A percentile compares a stretch with the other conserved stretches of the same genome.
Conservation (phyloP, 2,329 filamentous ascomycete genomes). For the Cytospora paraplurivora region DNA sequence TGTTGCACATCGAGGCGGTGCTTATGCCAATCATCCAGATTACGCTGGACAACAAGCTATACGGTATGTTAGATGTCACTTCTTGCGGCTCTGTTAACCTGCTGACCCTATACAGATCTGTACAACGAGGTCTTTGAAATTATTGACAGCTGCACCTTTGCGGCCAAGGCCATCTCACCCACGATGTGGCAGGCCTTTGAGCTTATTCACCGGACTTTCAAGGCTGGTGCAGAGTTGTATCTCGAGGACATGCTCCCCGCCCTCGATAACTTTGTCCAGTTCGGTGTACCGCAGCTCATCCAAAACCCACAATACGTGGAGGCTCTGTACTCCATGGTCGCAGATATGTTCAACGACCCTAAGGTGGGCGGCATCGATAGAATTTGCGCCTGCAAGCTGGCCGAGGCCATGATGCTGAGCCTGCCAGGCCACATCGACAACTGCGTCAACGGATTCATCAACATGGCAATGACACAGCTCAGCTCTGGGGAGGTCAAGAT, state of each 20-base stretch:
- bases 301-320: slow-evolving; percentile 85
- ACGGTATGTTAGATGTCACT: slow-evolving; percentile 57
- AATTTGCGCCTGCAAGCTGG: slow-evolving; percentile 94
- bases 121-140: slow-evolving; percentile 99
- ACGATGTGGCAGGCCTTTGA: slow-evolving; percentile 99
- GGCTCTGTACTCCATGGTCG: slow-evolving; percentile 90
- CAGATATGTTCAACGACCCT: slow-evolving; percentile 89
- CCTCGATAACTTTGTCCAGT: slow-evolving; percentile 96
- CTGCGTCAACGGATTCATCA: slow-evolving; percentile 85
- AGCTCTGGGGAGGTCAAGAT: slow-evolving; percentile 76
- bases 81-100: neutral
- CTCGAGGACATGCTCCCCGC: slow-evolving; percentile 98
- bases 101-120: slow-evolving; percentile 59
- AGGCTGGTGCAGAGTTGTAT: slow-evolving; percentile 94
- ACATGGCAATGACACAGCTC: slow-evolving; percentile 83
- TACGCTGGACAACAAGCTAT: slow-evolving; percentile 96
- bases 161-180: slow-evolving; percentile 89
- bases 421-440: slow-evolving; percentile 85
- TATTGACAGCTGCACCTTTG: slow-evolving; percentile 98
- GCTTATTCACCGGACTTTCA: slow-evolving; percentile 95
- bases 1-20: slow-evolving; percentile 91
- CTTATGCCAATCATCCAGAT: slow-evolving; percentile 97
- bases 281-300: slow-evolving; percentile 77
- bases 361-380: slow-evolving; percentile 93
- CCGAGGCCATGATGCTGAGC: slow-evolving; percentile 96